These are phyloP conservation scores for Elsinoe fawcettii DNA, from an alignment of 2,329 filamentous ascomycete species.

Conservation along the genomic window DNA sequence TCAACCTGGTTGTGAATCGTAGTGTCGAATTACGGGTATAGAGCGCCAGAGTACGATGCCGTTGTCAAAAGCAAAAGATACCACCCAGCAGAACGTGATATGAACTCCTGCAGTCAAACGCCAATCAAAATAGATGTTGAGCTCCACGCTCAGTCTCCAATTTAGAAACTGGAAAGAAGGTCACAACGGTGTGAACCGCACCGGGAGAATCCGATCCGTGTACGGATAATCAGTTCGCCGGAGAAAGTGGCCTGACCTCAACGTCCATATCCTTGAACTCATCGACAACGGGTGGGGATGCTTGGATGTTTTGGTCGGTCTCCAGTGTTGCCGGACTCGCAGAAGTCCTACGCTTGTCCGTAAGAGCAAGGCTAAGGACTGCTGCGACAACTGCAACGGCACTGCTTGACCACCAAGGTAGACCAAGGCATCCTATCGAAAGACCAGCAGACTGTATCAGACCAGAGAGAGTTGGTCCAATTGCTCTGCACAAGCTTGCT, in stretches of 20 bases:
- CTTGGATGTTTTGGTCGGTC: background rate
- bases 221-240: background rate
- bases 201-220: constrained; percentile 1
- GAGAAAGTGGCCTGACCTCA: constrained; percentile 12
- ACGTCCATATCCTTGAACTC: constrained; percentile 11
- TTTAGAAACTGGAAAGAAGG: background rate
- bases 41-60: constrained; percentile 12
- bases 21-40: constrained; percentile 17
- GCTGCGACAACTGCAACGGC: constrained; percentile 68
- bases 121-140: background rate
- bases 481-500: constrained; percentile 77
- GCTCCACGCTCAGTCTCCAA: background rate
- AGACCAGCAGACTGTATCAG: constrained; percentile 75
- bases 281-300: background rate
- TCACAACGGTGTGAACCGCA: background rate
- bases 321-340: background rate
- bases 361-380: constrained; percentile 64
- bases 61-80: constrained; percentile 1
- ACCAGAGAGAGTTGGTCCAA: constrained; percentile 83
- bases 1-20: constrained; percentile 3
- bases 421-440: constrained; percentile 70
- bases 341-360: constrained; percentile 11
- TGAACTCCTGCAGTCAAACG: background rate
- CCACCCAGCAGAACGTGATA: constrained; percentile 13
- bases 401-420: constrained; percentile 90